Evolutionary conservation across 2,329 filamentous ascomycete species (phyloP), one percentile per base, ranked within the genome.

Genomic region (Fusarium sp.): DNA sequence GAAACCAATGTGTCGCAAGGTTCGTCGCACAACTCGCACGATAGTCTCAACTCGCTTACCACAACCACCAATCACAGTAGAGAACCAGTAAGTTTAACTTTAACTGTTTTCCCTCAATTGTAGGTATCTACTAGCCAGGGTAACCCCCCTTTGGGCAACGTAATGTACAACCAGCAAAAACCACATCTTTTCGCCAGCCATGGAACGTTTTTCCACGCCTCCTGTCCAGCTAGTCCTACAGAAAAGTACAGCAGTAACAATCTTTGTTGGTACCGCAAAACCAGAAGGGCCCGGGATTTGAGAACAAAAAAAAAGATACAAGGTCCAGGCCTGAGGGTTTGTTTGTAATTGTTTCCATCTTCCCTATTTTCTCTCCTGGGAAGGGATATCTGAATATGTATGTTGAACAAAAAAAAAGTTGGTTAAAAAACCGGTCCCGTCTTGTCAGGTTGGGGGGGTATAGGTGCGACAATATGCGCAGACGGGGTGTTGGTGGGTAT

Each of bases 41-140:
- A 34, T 23, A 34, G 29, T 6, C n/a, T 34, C 16, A 53, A 34
- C 11, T 53, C 27, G 13, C 29, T 20, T 20, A 34, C 29, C 29
- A 18, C 23, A 14, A n/a, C 29, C 16, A 53, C 31, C 55, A 18
- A 57, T 36, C 67, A 56, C 34, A 38, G 20, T 23, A 34, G 38
- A 42, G 25, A 56, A 53, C 33, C 40, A 57, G 40, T 9, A 55
- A n/a, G 4, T 61, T 42, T 61, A 60, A 58, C 38, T 74, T 75
- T 71, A 64, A 75, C 72, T 65, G 65, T 73, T 73, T 67, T 69
- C 64, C 73, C 73, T 74, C 72, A 68, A 69, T 72, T 75, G 71
- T 70, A 75, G 72, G 61, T 68, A 68, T 73, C 61, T 72, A 67
- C 68, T 74, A 72, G 73, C 69, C 40, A 68, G 62, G 65, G 56